Base-by-base conservation (phyloP, 2,329 filamentous ascomycete species). In the Trichoderma brevicompactum region DNA sequence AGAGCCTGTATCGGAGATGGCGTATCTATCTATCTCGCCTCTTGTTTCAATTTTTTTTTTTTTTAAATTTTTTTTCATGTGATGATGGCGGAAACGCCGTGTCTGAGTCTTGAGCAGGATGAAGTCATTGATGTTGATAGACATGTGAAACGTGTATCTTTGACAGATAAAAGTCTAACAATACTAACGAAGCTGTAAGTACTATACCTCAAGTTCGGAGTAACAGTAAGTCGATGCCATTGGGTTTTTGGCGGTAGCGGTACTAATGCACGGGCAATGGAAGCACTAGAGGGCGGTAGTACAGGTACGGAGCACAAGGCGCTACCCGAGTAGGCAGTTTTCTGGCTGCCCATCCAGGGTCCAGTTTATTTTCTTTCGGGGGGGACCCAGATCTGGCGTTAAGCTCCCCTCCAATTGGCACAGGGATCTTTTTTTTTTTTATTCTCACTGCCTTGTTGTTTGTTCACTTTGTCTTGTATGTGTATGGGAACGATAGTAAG, bases 331-430 rank as follows among this genome's bases (percentile, higher is more conserved):
- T 28, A 28, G 23, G 23, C 23, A 28, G 23, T 28, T 28, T 28
- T 28, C 23, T 28, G 23, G 23, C 23, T 28, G 23, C 23, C 23
- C 38, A 41, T 61, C 46, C 58, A 61, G 58, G 58, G 58, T 61
- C 58, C 58, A 52, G 46, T 49, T 61, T 50, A 52, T 52, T 46
- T 23, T 28, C 17, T 32, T 58, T n/a, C 15, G 19, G 19, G 46
- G 32, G 49, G 58, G 36, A 40, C 19, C 58, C 58, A 52, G 58
- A 61, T 61, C 58, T 61, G 58, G 58, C 58, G 46, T 52, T n/a
- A 61, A 52, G 36, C 58, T 61, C 34, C 36, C 44, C 56, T 61
- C 46, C 58, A 52, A 61, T 61, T 61, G 58, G 56, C 46, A 50
- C 38, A 32, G 9, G 23, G 23, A 10, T 43, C 19, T 52, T 43